A percentile compares a stretch with the other conserved stretches of the same genome.
phyloP scores from a whole-genome alignment of 768 basidiomycete genomes.

The Glaciozyma martinii region DNA sequence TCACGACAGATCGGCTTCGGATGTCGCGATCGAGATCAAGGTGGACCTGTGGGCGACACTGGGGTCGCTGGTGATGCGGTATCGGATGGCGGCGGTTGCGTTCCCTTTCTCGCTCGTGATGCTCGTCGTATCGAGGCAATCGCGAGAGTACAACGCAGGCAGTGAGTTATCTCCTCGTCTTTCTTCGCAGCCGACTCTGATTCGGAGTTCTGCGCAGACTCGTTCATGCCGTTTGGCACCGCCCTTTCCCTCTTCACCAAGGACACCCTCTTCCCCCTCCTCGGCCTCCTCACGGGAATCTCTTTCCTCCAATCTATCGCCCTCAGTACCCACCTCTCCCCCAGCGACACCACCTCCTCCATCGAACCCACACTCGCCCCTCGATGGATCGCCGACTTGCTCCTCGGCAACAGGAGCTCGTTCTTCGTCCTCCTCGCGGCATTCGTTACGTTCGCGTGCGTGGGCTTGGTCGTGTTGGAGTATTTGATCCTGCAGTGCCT shows the following conservation, averaged over 20 bases:
- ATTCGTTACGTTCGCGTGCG: neutral
- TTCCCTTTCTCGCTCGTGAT: conserved; percentile 69
- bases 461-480: conserved; percentile 10
- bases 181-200: neutral
- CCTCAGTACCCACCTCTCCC: neutral
- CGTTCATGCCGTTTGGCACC: conserved; percentile 23
- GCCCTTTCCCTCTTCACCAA: conserved; percentile 15
- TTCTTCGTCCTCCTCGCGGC: conserved; percentile 14
- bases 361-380: conserved; percentile 3
- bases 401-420: conserved; percentile 19
- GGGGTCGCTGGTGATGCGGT: conserved; percentile 63
- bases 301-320: conserved; percentile 13
- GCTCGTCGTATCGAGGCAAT: conserved; percentile 43
- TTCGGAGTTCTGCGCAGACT: conserved; percentile 5
- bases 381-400: conserved; percentile 11
- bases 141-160: conserved; percentile 22
- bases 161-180: conserved; percentile 15
- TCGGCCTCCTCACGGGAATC: conserved; percentile 44
- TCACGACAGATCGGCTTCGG: conserved; percentile 21
- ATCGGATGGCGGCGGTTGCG: conserved; percentile 58
- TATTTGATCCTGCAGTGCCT: conserved; percentile 4
- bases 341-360: neutral
- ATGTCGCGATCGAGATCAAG: conserved; percentile 44
- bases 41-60: conserved; percentile 65
- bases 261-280: conserved; percentile 37